Conservation (phyloP, 805 yeast species). For the Saturnispora serradocipensis region DNA sequence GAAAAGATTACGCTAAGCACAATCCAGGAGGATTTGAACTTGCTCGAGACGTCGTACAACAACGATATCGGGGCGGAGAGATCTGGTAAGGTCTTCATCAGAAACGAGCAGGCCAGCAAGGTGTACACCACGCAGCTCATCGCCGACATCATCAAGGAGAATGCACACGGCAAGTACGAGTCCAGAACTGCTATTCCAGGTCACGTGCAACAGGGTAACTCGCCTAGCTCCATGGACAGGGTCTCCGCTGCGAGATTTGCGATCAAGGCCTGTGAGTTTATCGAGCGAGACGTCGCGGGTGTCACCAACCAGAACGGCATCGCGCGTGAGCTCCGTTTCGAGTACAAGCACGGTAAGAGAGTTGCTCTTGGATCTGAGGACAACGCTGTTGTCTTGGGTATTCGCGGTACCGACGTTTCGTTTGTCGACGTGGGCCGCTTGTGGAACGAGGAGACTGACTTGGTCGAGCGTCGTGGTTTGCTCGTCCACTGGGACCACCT, state of each 20-base stretch:
- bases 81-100: slow-evolving; percentile 78
- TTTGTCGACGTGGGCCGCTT: slow-evolving; percentile 49
- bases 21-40: slow-evolving; percentile 66
- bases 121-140: slow-evolving; percentile 76
- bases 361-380: slow-evolving; percentile 28
- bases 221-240: slow-evolving; percentile 91
- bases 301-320: slow-evolving; percentile 15
- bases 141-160: slow-evolving; percentile 73
- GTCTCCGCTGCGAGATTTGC: slow-evolving; percentile 85
- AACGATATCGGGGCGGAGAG: slow-evolving; percentile 70
- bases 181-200: slow-evolving; percentile 96
- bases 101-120: slow-evolving; percentile 74
- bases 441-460: slow-evolving; percentile 53
- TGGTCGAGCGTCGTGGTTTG: slow-evolving; percentile 54
- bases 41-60: slow-evolving; percentile 57
- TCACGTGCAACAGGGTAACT: slow-evolving; percentile 95
- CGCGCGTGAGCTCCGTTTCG: slow-evolving; percentile 39
- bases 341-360: slow-evolving; percentile 40
- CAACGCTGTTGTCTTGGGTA: slow-evolving; percentile 57
- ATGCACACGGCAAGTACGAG: slow-evolving; percentile 64
- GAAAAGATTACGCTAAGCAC: slow-evolving; percentile 59
- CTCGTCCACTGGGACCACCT: slow-evolving; percentile 61
- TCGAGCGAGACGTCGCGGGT: slow-evolving; percentile 44
- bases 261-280: slow-evolving; percentile 78
- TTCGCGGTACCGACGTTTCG: slow-evolving; percentile 54